Base-by-base conservation (phyloP, 768 basidiomycete species). In the Rhodosporidiobolus sp. region DNA sequence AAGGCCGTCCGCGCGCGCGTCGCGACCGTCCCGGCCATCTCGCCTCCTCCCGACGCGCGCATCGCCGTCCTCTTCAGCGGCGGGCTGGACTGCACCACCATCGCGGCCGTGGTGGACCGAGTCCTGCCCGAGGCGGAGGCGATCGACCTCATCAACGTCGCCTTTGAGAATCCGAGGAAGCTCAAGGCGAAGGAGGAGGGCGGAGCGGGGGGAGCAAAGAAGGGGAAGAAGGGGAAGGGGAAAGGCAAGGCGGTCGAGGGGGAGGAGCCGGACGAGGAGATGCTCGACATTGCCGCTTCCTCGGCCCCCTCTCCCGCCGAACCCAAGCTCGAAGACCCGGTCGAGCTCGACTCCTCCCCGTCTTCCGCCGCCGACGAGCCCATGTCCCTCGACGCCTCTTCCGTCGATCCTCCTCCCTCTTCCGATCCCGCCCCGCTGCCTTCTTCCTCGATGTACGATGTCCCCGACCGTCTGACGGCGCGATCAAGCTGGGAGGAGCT, bases 41-140 rank as follows among this genome's bases (percentile, higher is more conserved):
- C 75, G 10, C 32, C 63, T 1, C 34, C 64, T 30, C 80, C 81
- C 0, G 46, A 76, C 12, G 77, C 82, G 0, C 77, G 89, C 63
- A 84, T 96, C 5, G 93, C 90, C 4, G 85, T 99, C 16, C 85
- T 99, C 16, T 99, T 98, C 81, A 95, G 92, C 49, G 96, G 96
- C 43, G 96, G 96, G 0, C 92, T 99, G 55, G 96, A 99, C 79
- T 97, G 89, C 19, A 89, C 94, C 1, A 83, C 91, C 52, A 77
- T 98, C 12, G 87, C 94, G 0, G 89, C 86, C 78, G 83, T 99
- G 10, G 90, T 92, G 2, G 86, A 94, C 77, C 84, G 83, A 89
- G 91, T 67, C 49, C 28, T 72, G 17, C 70, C 73, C 0, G 43
- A 34, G 7, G 65, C 57, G 0, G 73, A 79, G 64, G 56, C 64